Base-by-base conservation (phyloP, 2,329 filamentous ascomycete species). In the Neoarthrinium moseri region DNA sequence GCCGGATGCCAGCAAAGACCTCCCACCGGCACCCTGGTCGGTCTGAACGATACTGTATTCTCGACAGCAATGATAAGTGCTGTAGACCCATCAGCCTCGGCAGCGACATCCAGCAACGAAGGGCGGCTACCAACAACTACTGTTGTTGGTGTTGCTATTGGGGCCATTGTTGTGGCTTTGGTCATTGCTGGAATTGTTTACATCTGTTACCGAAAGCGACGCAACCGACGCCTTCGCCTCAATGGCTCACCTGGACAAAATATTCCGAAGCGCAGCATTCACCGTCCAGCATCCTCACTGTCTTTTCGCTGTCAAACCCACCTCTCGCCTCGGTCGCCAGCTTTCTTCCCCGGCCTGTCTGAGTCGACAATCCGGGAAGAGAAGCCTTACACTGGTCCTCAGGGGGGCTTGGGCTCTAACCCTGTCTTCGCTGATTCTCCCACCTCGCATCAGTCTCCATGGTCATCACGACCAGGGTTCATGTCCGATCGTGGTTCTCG, bases 231-330 rank as follows among this genome's bases (percentile, higher is more conserved):
- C 17, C 51, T 58, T 18, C 60, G 62, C 15, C 56, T 62, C 20
- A 57, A 54, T 15, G 51, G 54, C 21, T 47, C 29, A n/a, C 51
- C 47, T 15, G 47, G 39, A 43, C 48, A 41, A 5, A 43, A 43
- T n/a, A 52, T 51, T 30, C 50, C 51, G 21, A 59, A 62, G 30
- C 63, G 55, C 36, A 46, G 53, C n/a, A 50, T 54, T 13, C 60
- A 65, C 49, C 67, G 64, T 12, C 66, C 65, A n/a, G 57, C 58
- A 12, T 78, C 76, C 0, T 69, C 72, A 4, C 65, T 79, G 22
- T 77, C 73, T 2, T 80, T 79, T 60, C 69, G 70, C 24, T 79
- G 77, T 61, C 72, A 75, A 47, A 70, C 74, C 1, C 69, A 69
- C 43, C 57, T 73, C 20, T 66, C 66, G 7, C 67, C 68, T 2